Percentiles rank a stretch among this genome's conserved stretches.
Conservation (phyloP, 2,329 filamentous ascomycete genomes). For the Xylariales sp. region DNA sequence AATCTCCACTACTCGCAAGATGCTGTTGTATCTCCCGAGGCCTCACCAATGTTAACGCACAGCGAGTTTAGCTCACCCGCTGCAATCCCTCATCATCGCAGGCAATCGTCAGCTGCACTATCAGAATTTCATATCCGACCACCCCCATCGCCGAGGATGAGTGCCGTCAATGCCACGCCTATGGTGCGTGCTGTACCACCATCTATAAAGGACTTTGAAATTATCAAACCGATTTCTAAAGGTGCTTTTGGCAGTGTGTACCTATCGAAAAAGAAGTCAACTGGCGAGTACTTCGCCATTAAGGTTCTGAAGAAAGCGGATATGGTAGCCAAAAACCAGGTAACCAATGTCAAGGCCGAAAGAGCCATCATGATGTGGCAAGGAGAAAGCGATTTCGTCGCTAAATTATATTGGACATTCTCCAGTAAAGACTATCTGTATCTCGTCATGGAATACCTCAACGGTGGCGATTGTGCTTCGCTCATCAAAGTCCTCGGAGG, state of each 20-base stretch:
- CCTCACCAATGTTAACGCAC: constrained; percentile 79
- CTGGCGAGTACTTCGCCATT: constrained; percentile 96
- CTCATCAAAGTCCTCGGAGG: constrained; percentile 91
- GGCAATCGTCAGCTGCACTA: constrained; percentile 86
- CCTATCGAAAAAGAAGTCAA: constrained; percentile 96
- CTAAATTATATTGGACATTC: constrained; percentile 99
- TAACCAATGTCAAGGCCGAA: constrained; percentile 98
- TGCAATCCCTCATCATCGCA: constrained; percentile 63
- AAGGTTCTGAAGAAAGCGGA: constrained; percentile 99
- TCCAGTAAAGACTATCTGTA: constrained; percentile 99
- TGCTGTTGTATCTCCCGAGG: constrained; percentile 74
- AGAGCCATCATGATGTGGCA: constrained; percentile 99
- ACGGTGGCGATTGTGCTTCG: constrained; percentile 94
- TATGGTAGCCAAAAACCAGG: constrained; percentile 99
- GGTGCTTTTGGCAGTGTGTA: constrained; percentile 98
- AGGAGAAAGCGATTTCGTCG: constrained; percentile 97
- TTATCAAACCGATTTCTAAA: constrained; percentile 99
- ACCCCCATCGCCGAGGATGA: constrained; percentile 78
- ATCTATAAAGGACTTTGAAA: constrained; percentile 98
- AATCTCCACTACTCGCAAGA: constrained; percentile 56
- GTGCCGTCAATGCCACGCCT: constrained; percentile 69
- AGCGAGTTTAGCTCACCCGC: constrained; percentile 78
- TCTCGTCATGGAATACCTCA: constrained; percentile 98
- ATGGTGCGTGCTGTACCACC: constrained; percentile 86
- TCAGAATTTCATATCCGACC: constrained; percentile 63